Evolutionary conservation across 805 yeast genomes (phyloP), one percentile per base, ranked within the genome.

Genomic region (Kuraishia capsulata): DNA sequence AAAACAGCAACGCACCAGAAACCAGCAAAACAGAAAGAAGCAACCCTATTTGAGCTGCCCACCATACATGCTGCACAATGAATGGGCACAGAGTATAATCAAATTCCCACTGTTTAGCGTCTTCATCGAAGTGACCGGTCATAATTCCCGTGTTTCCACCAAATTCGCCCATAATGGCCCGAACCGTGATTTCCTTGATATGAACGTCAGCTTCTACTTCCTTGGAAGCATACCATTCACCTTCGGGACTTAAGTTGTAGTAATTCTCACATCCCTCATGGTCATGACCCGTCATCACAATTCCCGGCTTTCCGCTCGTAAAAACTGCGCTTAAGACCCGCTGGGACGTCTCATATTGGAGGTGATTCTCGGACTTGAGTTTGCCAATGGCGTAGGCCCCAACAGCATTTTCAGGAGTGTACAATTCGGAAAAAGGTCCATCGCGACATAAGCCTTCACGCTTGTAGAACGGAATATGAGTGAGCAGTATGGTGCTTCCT

Each of bases 121-220:
- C 44, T 11, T 59, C 45, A 49, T 76, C 65, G 54, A 73, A 81
- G 38, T 68, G 75, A 2, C 95, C 97, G 1, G 88, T 80, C 46
- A 92, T 60, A 10, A 92, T 60, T 0, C 97, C 98, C 2, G 88
- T 73, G 49, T 82, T 84, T 2, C 98, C 98, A 42, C 80, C 83
- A 50, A 67, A 92, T 52, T 92, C 96, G 14, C 98, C 98, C 97
- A 92, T 92, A 78, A 90, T 83, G 14, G 96, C 77, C 41, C 89
- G 67, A 18, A 92, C 96, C 0, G 95, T 90, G 40, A 84, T 64
- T 58, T 90, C 97, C 40, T 77, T 67, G 11, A 87, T 61, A 14
- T 68, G 62, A n/a, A 54, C 50, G 16, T 51, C 57, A 10, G 62
- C 46, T 5, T 51, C 48, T 6, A 53, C 46, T 3, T 54, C 50